A percentile compares a stretch with the other conserved stretches of the same genome.
These are phyloP conservation scores for Stagonosporopsis rhizophila DNA, from an alignment of 2,329 filamentous ascomycete species.

Conservation along the genomic window DNA sequence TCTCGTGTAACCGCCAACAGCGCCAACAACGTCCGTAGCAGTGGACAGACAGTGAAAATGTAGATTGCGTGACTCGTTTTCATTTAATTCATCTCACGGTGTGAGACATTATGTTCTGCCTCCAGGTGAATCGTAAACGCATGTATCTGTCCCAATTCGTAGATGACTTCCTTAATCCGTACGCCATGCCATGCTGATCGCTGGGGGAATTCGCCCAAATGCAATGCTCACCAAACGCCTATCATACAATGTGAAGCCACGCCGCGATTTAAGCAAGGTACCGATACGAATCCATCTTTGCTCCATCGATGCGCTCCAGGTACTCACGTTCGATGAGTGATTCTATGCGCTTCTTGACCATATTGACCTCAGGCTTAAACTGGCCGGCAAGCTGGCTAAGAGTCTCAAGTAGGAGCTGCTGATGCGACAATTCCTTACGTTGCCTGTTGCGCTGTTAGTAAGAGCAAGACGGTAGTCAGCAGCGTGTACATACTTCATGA, in stretches of 20 bases:
- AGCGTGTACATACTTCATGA: constrained; percentile 76
- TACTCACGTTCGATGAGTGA: constrained; percentile 79
- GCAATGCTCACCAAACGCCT: constrained; percentile 21
- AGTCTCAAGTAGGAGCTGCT: constrained; percentile 74
- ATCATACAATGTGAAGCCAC: constrained; percentile 1
- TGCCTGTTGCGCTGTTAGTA: constrained; percentile 60
- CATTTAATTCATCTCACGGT: neutral
- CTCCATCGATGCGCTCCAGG: constrained; percentile 75
- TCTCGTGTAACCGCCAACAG: neutral
- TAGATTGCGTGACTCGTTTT: neutral
- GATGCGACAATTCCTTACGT: constrained; percentile 74
- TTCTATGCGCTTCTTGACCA: constrained; percentile 84
- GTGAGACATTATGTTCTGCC: constrained; percentile 2
- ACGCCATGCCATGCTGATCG: constrained; percentile 18
- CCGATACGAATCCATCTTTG: constrained; percentile 67
- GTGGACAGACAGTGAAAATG: neutral
- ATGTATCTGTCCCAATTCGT: neutral
- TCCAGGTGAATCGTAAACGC: constrained; percentile 2
- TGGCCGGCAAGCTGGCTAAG: constrained; percentile 71
- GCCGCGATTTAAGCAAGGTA: constrained; percentile 67
- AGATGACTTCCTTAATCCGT: constrained; percentile 1
- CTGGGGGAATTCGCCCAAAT: constrained; percentile 16
- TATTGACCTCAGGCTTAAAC: constrained; percentile 77
- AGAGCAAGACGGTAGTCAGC: neutral
- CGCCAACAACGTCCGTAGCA: neutral